Evolutionary conservation across 768 basidiomycete species (phyloP).

Genomic region (Clathrus columnatus): DNA sequence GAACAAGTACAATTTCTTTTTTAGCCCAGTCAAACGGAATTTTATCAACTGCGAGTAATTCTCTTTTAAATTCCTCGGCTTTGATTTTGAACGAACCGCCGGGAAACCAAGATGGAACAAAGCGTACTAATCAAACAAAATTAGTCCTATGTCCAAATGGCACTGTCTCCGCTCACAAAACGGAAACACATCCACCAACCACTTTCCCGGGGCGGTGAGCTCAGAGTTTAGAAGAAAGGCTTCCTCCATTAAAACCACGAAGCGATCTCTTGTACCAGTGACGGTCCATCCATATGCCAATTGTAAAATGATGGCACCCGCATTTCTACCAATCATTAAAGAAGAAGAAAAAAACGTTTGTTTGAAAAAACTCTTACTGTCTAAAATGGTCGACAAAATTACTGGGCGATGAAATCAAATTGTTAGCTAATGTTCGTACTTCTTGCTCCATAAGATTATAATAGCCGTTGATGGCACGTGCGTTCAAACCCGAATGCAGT

Average conservation of each 20-base stretch:
- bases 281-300: conserved; percentile 34
- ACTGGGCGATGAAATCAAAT: too few relatives aligned
- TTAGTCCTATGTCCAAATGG: background rate
- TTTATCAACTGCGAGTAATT: background rate
- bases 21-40: conserved; percentile 15
- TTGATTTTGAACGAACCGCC: conserved; percentile 18
- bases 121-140: conserved; percentile 19
- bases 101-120: conserved; percentile 29
- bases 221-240: background rate
- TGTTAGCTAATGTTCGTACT: too few relatives aligned
- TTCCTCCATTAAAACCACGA: conserved; percentile 17
- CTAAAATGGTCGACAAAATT: too few relatives aligned
- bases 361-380: too few relatives aligned
- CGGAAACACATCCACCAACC: conserved; percentile 21
- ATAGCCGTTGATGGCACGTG: too few relatives aligned
- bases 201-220: background rate
- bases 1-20: conserved; percentile 24
- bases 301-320: conserved; percentile 24
- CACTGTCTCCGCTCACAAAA: conserved; percentile 16
- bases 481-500: too few relatives aligned
- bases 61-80: conserved; percentile 15
- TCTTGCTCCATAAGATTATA: too few relatives aligned
- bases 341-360: too few relatives aligned
- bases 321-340: too few relatives aligned
- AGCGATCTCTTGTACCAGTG: conserved; percentile 23